Evolutionary conservation across 208 protist genomes (phyloP).

Genomic region (Tetramitus jugosus): DNA sequence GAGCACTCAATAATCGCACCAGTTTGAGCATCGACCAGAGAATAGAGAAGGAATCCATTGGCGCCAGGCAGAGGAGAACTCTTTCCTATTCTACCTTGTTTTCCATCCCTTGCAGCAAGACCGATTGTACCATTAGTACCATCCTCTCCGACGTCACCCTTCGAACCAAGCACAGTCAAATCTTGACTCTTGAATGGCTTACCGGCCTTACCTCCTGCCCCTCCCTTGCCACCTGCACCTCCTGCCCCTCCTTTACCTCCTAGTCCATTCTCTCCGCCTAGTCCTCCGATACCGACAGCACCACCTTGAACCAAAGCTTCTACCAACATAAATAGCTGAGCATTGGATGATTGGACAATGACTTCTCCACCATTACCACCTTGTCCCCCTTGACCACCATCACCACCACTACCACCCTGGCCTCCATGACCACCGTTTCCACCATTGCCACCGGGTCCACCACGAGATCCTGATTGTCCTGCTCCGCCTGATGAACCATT

Average conservation of each 20-base stretch:
- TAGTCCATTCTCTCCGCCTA: background rate
- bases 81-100: background rate
- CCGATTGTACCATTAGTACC: background rate
- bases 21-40: too few species aligned
- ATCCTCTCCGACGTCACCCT: too few species aligned
- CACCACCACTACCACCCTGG: too few species aligned
- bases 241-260: background rate
- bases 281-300: too few species aligned
- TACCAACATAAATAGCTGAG: too few species aligned
- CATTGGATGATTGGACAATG: too few species aligned
- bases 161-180: too few species aligned
- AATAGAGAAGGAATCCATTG: background rate
- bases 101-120: background rate
- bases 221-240: background rate
- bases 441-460: background rate
- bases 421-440: background rate
- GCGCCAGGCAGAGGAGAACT: background rate
- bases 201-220: background rate
- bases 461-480: background rate
- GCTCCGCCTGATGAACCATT: too few species aligned
- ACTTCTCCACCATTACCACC: too few species aligned
- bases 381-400: too few species aligned
- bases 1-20: background rate
- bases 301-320: too few species aligned
- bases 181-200: too few species aligned